Evolutionary conservation across 176 grass and related monocot species (phyloP).

Genomic region (Lolium multiflorum): DNA sequence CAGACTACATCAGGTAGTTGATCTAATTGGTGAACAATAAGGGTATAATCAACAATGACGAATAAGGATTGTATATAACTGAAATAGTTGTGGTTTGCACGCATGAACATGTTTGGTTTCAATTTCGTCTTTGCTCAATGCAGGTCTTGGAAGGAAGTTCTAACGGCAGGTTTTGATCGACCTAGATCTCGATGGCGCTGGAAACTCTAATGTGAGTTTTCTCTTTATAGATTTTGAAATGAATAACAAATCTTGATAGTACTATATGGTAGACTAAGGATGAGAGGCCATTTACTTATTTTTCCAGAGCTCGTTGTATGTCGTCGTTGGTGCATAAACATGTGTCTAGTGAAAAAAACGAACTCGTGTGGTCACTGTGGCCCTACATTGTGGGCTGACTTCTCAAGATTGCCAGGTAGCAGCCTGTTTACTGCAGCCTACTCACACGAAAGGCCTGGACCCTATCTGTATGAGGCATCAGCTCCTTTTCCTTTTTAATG

Average conservation of each 20-base stretch:
- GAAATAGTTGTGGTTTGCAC: too few species aligned
- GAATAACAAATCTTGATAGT: too few species aligned
- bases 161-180: neutral
- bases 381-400: conserved; percentile 7
- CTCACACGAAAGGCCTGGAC: neutral
- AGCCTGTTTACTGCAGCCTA: neutral
- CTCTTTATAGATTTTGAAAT: neutral
- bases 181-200: conserved; percentile 64
- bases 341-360: conserved; percentile 4
- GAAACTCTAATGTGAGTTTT: neutral
- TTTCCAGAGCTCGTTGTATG: neutral
- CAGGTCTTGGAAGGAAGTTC: too few species aligned
- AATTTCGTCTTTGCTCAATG: neutral
- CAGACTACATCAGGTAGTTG: conserved; percentile 63
- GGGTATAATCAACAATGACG: neutral
- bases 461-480: neutral
- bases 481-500: neutral
- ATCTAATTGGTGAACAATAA: neutral
- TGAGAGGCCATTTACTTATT: neutral
- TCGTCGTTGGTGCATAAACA: neutral
- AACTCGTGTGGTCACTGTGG: conserved; percentile 12
- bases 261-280: neutral
- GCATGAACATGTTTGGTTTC: neutral
- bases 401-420: neutral
- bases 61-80: neutral